Conservation (phyloP, 352 stramenopile species). For the Pythium sp. region DNA sequence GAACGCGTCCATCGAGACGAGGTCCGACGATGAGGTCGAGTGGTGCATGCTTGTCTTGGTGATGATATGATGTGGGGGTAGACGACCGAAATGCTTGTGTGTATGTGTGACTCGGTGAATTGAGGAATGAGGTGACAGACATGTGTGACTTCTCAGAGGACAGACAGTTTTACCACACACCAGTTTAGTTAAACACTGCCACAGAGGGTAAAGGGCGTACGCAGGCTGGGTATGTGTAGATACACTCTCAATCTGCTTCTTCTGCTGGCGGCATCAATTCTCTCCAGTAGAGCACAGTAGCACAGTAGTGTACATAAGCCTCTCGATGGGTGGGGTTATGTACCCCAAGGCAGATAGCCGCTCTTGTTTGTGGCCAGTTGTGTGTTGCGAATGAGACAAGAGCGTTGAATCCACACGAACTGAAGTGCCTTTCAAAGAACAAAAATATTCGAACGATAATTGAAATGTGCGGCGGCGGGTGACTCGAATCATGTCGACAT, state of each 20-base stretch:
- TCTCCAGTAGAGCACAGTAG: background rate
- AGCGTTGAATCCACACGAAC: background rate
- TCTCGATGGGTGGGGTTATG: too few relatives aligned
- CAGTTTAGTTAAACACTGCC: background rate
- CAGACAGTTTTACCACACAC: background rate
- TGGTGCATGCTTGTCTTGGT: background rate
- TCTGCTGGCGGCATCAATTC: background rate
- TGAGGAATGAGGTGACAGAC: conserved; percentile 1
- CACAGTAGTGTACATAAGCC: background rate
- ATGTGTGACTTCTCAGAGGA: background rate
- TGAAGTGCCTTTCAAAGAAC: background rate
- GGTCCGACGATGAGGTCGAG: background rate
- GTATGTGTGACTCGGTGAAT: background rate
- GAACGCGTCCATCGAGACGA: conserved; percentile 1
- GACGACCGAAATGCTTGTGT: background rate
- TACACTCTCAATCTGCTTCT: background rate
- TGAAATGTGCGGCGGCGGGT: background rate
- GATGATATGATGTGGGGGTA: background rate
- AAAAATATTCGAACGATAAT: background rate
- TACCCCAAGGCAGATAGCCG: too few relatives aligned
- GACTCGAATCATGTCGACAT: background rate
- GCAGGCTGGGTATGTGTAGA: too few relatives aligned
- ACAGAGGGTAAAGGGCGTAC: background rate
- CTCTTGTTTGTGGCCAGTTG: background rate
- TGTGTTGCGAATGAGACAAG: background rate